These are phyloP conservation scores for Rhododendron henanense DNA, from an alignment of 148 eudicot genomes.

Conservation along the genomic window DNA sequence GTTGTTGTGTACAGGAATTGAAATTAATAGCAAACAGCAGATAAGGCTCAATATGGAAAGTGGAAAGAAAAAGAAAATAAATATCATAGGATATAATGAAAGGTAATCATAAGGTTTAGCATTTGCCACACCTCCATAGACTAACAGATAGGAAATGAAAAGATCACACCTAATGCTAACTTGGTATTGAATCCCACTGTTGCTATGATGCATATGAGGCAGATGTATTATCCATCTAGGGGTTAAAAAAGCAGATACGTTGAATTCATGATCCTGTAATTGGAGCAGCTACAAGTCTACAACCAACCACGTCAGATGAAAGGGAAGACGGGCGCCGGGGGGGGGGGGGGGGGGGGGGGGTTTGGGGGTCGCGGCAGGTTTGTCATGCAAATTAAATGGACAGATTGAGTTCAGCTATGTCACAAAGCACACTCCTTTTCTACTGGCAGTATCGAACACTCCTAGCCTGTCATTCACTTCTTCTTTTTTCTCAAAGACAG, in stretches of 20 bases:
- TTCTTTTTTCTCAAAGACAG: no score
- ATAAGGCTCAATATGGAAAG: not conserved
- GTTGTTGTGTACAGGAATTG: no score
- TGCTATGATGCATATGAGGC: not conserved
- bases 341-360: not conserved
- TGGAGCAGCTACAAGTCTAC: not conserved
- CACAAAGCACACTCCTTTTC: not conserved
- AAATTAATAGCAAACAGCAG: not conserved
- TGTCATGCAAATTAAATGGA: not conserved
- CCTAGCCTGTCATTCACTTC: not conserved
- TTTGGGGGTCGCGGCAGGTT: no score
- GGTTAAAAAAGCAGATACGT: not conserved
- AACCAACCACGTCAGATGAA: no score
- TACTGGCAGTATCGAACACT: not conserved
- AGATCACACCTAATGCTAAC: not conserved
- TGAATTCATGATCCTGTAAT: not conserved
- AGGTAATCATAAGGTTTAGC: no score
- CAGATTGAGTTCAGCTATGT: not conserved
- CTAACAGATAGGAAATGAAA: not conserved
- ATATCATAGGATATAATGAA: not conserved
- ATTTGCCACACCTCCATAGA: not conserved
- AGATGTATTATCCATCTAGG: not conserved
- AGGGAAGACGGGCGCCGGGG: not conserved
- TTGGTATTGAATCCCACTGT: conserved; percentile 9
- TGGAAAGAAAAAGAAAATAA: not conserved